Evolutionary conservation across 805 yeast species (phyloP), one percentile per base, ranked within the genome.

Genomic region (Wickerhamomyces kurtzmanii): DNA sequence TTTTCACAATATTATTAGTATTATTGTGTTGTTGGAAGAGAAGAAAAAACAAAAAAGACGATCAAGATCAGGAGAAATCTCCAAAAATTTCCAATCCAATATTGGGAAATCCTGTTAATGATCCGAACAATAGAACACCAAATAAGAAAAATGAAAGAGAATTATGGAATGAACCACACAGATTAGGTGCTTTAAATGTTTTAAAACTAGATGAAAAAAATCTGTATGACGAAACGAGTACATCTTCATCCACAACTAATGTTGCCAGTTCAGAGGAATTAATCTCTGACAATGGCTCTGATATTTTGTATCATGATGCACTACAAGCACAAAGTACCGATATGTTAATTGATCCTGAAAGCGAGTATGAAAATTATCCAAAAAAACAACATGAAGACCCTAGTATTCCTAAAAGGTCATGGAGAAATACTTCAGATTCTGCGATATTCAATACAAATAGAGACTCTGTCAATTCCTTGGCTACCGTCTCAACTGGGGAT

Each of bases 401-500:
- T 8, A 25, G 34, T 8, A 18, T 52, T 30, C 46, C 62, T 41
- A 59, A 68, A 45, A 67, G 55, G 43, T 77, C 78, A 5, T 79
- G 87, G 87, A 61, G 86, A 43, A 55, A 54, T 23, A 51, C 53
- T 1, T 31, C 48, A 13, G 53, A 50, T 24, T 41, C 49, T 6
- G 37, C 31, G 12, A 40, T 43, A 28, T 39, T 20, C 19, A 14
- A 23, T 12, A 8, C 17, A 20, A 29, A 70, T 25, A 70, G 89
- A 48, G 75, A 70, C 20, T 78, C 93, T 8, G 62, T 72, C 31
- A 69, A 68, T 21, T 82, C 96, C 0, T 44, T 80, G 32, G 86
- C 85, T 16, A 85, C 95, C 0, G 87, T 87, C 19, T 75, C 87
- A 18, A 84, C 96, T 1, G 83, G 78, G 28, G 89, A 84, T 47